phyloP scores from a whole-genome alignment of 2,329 filamentous ascomycete species.

The Arthroderma sp. region DNA sequence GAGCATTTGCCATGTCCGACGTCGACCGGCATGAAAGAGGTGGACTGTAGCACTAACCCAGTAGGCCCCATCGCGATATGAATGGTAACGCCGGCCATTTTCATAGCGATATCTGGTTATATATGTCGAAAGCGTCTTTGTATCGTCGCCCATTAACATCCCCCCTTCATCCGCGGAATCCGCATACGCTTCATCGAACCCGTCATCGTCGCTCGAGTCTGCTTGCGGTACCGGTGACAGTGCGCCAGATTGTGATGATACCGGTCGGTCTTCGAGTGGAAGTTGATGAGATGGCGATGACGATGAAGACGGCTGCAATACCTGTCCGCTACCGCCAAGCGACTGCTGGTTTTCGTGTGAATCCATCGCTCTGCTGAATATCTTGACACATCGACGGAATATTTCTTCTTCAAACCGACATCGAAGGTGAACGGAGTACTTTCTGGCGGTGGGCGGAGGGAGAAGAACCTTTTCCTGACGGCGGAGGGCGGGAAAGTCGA shows the following conservation, averaged over 20 bases:
- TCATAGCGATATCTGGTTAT: conserved; percentile 9
- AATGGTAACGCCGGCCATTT: conserved; percentile 9
- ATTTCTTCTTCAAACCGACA: not conserved
- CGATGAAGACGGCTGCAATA: not conserved
- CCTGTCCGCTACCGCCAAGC: not conserved
- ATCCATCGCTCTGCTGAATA: not conserved
- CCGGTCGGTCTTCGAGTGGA: not conserved
- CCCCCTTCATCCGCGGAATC: conserved; percentile 1
- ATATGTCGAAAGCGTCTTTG: conserved; percentile 7
- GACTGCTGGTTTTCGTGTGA: not conserved
- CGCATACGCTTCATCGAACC: not conserved
- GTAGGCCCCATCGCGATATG: conserved; percentile 7
- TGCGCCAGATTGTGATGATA: not conserved
- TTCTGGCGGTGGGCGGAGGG: not conserved
- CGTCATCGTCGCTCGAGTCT: conserved; percentile 2
- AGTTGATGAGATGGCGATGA: not conserved
- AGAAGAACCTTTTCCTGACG: not conserved
- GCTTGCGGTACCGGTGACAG: not conserved
- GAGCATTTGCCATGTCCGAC: not conserved
- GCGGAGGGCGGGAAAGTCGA: not conserved
- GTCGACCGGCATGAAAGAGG: not conserved
- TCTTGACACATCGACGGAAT: not conserved
- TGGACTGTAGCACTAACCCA: conserved; percentile 1
- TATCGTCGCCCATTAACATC: conserved; percentile 3
- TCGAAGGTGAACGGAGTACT: no score